A percentile compares a stretch with the other conserved stretches of the same genome.
Evolutionary conservation across 345 rosid species (phyloP).

Genomic region (Anastatica hierochuntica): DNA sequence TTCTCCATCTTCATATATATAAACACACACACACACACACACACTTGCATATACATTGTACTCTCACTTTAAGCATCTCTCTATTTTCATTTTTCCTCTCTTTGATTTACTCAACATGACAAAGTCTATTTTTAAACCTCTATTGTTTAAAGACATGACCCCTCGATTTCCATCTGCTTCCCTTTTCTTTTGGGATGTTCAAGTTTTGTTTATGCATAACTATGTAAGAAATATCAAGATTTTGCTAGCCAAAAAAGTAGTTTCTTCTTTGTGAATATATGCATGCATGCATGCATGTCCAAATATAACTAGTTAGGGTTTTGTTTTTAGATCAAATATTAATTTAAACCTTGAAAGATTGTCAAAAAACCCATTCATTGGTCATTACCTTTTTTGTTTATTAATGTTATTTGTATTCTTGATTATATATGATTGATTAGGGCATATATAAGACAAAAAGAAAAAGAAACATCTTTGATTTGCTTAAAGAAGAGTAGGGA

Average conservation of each 20-base stretch:
- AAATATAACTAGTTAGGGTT: slow-evolving; percentile 11
- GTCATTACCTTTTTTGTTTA: background rate
- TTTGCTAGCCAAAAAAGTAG: background rate
- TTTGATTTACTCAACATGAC: slow-evolving; percentile 20
- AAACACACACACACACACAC: background rate
- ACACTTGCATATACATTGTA: background rate
- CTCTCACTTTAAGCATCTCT: slow-evolving; percentile 3
- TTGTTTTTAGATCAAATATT: background rate
- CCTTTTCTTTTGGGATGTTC: slow-evolving; percentile 6
- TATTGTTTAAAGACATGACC: background rate
- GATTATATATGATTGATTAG: background rate
- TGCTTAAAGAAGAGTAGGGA: slow-evolving; percentile 3
- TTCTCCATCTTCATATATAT: background rate
- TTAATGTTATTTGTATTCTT: slow-evolving; percentile 6
- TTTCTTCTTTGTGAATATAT: slow-evolving; percentile 6
- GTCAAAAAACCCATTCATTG: background rate
- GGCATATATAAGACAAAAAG: slow-evolving; percentile 2
- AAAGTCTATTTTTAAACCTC: slow-evolving; percentile 4
- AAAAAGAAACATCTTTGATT: slow-evolving; percentile 7
- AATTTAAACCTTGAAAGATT: background rate
- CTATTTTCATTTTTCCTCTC: slow-evolving; percentile 13
- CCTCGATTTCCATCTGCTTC: background rate
- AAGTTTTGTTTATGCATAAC: background rate
- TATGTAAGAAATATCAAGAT: slow-evolving; percentile 11
- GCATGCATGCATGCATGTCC: too few species aligned